Base-by-base conservation (phyloP, 1,284 basidiomycete species). In the Laetiporus sulphureus region DNA sequence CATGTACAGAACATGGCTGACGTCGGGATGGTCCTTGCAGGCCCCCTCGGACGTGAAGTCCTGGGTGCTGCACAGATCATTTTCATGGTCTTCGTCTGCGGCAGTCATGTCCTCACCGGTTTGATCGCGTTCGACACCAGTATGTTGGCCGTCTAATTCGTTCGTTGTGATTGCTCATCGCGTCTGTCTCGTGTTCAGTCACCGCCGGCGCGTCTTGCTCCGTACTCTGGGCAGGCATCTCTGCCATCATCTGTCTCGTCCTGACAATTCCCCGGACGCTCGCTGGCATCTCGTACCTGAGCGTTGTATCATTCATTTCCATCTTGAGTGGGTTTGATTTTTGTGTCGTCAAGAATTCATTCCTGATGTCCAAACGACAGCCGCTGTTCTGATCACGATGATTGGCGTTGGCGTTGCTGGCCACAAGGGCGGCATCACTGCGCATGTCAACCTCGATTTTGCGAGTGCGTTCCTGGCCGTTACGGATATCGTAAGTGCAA, bases 401-500 rank as follows among this genome's bases (percentile, higher is more conserved):
- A 64, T 72, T 42, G 75, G 73, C 10, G 73, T 75, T 20, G 72
- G 73, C 8, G 46, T 62, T 63, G 67, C 49, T 59, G 74, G 45
- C 52, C 64, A 44, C 64, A 67, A 36, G 60, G 65, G 72, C 18
- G 50, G 60, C 10, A 47, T 77, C 12, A 58, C 57, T 15, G 64
- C 60, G 1, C 64, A 64, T 4, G 57, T 68, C 1, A 49, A 68
- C 6, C 67, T 66, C 16, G 64, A 50, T 34, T 76, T 78, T 47
- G 67, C 64, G 39, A 61, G 68, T 21, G 74, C 68, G 7, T 76
- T 77, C 54, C 50, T 77, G 32, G 68, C 75, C 3, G 69, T 78
- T 20, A 77, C 73, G 2, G 71, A 74, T 49, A 72, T 74, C 31
- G 72, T 73, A 45, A 51, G 61, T 54, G 15, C 15, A 32, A 11